Evolutionary conservation across 208 protist species (phyloP).

Genomic region (Leishmania major): DNA sequence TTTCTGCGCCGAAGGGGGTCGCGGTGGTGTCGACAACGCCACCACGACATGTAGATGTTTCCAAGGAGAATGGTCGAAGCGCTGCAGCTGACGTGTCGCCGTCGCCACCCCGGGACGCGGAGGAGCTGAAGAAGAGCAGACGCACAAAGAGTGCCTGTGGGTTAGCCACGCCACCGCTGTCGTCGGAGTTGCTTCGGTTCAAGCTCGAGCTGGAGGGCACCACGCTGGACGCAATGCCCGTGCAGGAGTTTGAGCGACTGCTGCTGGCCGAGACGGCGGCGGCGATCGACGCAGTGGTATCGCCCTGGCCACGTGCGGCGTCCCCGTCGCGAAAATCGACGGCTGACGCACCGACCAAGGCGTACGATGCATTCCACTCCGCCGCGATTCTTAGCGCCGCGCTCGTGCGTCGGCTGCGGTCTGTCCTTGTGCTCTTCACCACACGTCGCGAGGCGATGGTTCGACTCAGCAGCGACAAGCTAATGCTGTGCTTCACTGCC

Average conservation of each 20-base stretch:
- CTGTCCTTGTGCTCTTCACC: constrained; percentile 72
- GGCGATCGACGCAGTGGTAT: constrained; percentile 31
- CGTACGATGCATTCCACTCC: constrained; percentile 50
- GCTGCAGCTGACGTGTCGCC: not conserved
- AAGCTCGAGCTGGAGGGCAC: constrained; percentile 74
- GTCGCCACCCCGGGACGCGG: not conserved
- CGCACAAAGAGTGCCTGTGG: not conserved
- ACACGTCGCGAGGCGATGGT: constrained; percentile 49
- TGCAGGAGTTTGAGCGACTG: constrained; percentile 47
- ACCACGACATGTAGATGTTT: not conserved
- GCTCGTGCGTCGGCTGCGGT: constrained; percentile 42
- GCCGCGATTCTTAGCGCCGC: constrained; percentile 52
- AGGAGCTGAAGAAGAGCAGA: constrained; percentile 11
- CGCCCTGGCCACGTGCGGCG: not conserved
- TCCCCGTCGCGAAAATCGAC: not conserved
- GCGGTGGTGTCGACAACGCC: not conserved
- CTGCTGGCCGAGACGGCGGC: constrained; percentile 45
- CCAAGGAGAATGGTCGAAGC: not conserved
- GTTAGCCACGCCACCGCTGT: not conserved
- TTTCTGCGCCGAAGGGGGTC: constrained; percentile 22
- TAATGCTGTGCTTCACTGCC: constrained; percentile 76
- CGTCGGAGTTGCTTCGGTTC: constrained; percentile 36
- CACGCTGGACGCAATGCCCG: constrained; percentile 51
- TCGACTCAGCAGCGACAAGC: constrained; percentile 50
- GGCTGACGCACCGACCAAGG: not conserved